phyloP scores from a whole-genome alignment of 305 asterid species.

The Fraxinus latifolia region DNA sequence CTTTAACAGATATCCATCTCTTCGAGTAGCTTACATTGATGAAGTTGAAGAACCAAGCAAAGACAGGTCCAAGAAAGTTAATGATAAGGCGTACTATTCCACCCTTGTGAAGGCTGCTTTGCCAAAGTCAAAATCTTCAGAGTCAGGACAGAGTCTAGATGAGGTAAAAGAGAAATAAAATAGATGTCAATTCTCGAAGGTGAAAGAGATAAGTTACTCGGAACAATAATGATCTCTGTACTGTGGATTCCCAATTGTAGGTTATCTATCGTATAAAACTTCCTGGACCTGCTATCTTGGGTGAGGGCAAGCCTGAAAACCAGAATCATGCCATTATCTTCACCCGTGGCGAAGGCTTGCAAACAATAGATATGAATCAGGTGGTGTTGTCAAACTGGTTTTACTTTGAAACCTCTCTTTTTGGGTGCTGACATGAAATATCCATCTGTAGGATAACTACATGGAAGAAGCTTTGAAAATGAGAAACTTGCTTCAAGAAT shows the following conservation, averaged over 20 bases:
- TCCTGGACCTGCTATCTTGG: slow-evolving; percentile 92
- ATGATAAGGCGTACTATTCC: slow-evolving; percentile 88
- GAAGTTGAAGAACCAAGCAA: slow-evolving; percentile 96
- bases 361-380: slow-evolving; percentile 99
- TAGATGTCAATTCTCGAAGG: slow-evolving; percentile 15
- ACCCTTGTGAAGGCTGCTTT: slow-evolving; percentile 92
- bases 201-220: slow-evolving; percentile 20
- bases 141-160: slow-evolving; percentile 89
- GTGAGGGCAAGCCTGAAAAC: slow-evolving; percentile 99
- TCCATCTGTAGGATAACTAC: slow-evolving; percentile 71
- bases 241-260: slow-evolving; percentile 36
- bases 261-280: slow-evolving; percentile 88
- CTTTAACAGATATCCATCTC: slow-evolving; percentile 78
- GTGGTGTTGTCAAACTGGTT: slow-evolving; percentile 32
- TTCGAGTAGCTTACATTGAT: slow-evolving; percentile 96
- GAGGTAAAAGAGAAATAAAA: slow-evolving; percentile 51
- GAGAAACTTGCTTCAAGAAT: slow-evolving; percentile 97
- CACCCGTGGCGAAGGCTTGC: slow-evolving; percentile 98
- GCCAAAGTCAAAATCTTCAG: slow-evolving; percentile 81
- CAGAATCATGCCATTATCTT: slow-evolving; percentile 98
- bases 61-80: slow-evolving; percentile 71
- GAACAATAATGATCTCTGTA: not conserved
- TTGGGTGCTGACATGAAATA: slow-evolving; percentile 30
- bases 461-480: slow-evolving; percentile 99
- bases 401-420: slow-evolving; percentile 21